These are phyloP conservation scores for Penicillium sp. DNA, from an alignment of 2,329 filamentous ascomycete genomes.

Conservation along the genomic window DNA sequence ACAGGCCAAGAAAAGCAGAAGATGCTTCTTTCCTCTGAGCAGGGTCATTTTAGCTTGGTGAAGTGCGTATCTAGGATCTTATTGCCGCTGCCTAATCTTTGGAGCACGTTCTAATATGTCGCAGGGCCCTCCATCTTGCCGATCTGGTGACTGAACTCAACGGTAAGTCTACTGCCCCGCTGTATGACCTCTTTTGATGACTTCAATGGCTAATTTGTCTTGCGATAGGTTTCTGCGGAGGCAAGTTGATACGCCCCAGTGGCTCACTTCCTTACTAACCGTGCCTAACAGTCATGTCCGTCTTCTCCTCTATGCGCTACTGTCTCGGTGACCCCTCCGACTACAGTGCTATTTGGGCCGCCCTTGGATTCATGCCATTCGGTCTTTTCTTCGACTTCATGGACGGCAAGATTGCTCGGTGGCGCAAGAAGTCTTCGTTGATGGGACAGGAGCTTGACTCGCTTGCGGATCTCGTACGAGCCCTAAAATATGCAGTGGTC, in stretches of 20 bases:
- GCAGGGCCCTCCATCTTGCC: constrained; percentile 54
- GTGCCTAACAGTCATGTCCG: constrained; percentile 71
- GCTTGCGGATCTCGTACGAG: constrained; percentile 82
- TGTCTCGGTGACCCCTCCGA: constrained; percentile 72
- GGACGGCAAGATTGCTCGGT: constrained; percentile 93
- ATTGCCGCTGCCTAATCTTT: constrained; percentile 7
- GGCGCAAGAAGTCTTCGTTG: constrained; percentile 93
- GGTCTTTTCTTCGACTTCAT: constrained; percentile 97
- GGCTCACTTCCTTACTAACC: constrained; percentile 24
- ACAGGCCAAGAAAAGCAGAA: constrained; percentile 55
- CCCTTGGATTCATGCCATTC: constrained; percentile 85
- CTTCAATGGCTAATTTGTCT: constrained; percentile 21
- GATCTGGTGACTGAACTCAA: constrained; percentile 56
- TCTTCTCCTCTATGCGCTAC: constrained; percentile 94
- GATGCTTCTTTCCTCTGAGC: constrained; percentile 52
- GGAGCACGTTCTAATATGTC: constrained; percentile 14
- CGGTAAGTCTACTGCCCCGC: constrained; percentile 38
- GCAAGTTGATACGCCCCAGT: constrained; percentile 36
- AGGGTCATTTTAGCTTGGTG: constrained; percentile 56
- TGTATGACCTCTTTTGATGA: background rate
- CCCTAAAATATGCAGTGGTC: background rate
- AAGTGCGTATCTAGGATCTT: constrained; percentile 40
- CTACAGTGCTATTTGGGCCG: constrained; percentile 74
- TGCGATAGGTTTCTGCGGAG: constrained; percentile 52
- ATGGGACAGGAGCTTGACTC: constrained; percentile 99